Conservation (phyloP, 1,284 basidiomycete genomes). For the Stygiomarasmius scandens region DNA sequence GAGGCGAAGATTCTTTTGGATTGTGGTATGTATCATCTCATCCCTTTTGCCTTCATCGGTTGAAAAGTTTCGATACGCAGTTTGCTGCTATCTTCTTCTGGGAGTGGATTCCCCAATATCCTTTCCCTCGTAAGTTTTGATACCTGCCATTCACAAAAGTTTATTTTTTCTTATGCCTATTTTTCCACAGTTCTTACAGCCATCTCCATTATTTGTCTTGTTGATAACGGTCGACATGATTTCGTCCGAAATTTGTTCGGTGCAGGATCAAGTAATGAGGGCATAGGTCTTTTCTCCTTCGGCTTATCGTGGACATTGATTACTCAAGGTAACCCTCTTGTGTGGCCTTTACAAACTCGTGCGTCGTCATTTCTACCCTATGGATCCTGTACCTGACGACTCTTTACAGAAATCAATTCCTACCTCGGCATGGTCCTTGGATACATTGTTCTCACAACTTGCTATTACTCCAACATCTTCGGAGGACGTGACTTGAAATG, state of each 20-base stretch:
- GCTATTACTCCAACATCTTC: constrained; percentile 54
- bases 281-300: constrained; percentile 52
- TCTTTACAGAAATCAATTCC: constrained; percentile 37
- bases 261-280: constrained; percentile 55
- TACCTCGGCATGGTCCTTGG: constrained; percentile 52
- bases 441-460: constrained; percentile 47
- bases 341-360: constrained; percentile 58
- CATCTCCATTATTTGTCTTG: constrained; percentile 51
- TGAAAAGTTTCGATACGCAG: too few relatives aligned
- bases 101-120: constrained; percentile 43
- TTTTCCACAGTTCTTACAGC: constrained; percentile 41
- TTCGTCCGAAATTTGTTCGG: constrained; percentile 55
- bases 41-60: not conserved
- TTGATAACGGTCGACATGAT: constrained; percentile 47
- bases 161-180: not conserved
- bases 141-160: too few relatives aligned
- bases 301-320: constrained; percentile 57
- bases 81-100: constrained; percentile 55
- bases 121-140: constrained; percentile 33
- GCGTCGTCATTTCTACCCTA: constrained; percentile 19
- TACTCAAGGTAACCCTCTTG: constrained; percentile 52
- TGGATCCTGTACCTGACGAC: too few relatives aligned
- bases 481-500: constrained; percentile 47
- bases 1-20: constrained; percentile 57
- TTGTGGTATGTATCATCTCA: constrained; percentile 37